Evolutionary conservation across 2,329 filamentous ascomycete genomes (phyloP).

Genomic region (Alternaria sp.): DNA sequence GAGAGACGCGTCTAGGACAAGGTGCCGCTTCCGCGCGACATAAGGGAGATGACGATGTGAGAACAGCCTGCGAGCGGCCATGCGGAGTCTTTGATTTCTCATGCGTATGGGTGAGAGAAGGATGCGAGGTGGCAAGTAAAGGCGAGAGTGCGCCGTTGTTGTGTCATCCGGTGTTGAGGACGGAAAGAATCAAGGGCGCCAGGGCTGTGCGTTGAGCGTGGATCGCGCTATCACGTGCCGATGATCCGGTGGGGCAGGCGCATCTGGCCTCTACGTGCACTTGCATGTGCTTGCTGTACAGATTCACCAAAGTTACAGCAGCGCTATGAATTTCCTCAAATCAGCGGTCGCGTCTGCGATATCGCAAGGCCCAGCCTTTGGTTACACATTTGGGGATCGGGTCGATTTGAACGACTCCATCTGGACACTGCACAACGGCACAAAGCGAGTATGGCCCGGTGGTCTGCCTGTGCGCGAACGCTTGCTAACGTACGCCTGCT

Average conservation of each 20-base stretch:
- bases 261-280: conserved; percentile 9
- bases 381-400: conserved; percentile 89
- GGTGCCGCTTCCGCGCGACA: conserved; percentile 4
- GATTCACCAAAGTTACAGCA: neutral
- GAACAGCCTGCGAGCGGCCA: neutral
- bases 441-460: conserved; percentile 71
- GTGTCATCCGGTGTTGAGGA: neutral
- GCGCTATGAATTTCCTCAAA: conserved; percentile 92
- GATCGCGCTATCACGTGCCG: conserved; percentile 7
- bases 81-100: neutral
- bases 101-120: neutral
- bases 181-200: neutral
- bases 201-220: neutral
- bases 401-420: conserved; percentile 93
- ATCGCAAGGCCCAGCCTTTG: conserved; percentile 90
- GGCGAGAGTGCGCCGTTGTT: neutral
- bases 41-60: neutral
- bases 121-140: neutral
- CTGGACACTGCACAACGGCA: conserved; percentile 96
- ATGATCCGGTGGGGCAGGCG: conserved; percentile 7
- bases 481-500: conserved; percentile 30
- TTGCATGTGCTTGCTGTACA: conserved; percentile 2
- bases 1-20: neutral
- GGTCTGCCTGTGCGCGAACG: conserved; percentile 8
- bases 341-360: conserved; percentile 97